Conservation (phyloP, 1,284 basidiomycete genomes). For the Cutaneotrichosporon dermatis region DNA sequence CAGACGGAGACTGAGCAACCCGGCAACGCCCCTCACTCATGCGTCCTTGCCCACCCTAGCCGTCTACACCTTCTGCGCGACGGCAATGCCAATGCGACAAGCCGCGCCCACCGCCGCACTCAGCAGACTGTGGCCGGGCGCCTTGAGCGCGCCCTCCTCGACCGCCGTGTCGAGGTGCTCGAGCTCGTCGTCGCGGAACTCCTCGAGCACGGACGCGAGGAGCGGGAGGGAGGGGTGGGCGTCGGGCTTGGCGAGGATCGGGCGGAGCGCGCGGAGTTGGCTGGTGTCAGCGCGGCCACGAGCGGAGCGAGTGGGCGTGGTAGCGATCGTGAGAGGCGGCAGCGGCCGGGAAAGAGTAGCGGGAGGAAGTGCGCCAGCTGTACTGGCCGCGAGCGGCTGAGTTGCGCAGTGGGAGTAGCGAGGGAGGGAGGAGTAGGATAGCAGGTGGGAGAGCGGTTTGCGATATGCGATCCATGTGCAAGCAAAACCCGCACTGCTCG, state of each 20-base stretch:
- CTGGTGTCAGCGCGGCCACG: slow-evolving; percentile 17
- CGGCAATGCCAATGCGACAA: slow-evolving; percentile 82
- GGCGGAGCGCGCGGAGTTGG: slow-evolving; percentile 37
- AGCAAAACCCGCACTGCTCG: no score
- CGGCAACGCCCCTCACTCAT: no score
- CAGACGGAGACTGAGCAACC: no score
- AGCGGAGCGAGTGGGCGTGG: no score
- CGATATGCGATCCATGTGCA: no score
- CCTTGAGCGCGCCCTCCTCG: slow-evolving; percentile 80
- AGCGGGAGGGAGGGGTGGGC: slow-evolving; percentile 73
- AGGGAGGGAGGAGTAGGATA: no score
- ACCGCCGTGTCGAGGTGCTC: slow-evolving; percentile 92
- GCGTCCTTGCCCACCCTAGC: not conserved
- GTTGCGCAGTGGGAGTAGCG: no score
- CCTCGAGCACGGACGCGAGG: slow-evolving; percentile 68
- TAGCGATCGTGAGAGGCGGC: no score
- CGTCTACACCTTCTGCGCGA: slow-evolving; percentile 75
- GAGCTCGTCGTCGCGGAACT: slow-evolving; percentile 91
- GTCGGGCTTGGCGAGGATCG: slow-evolving; percentile 33
- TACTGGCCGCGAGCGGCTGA: no score
- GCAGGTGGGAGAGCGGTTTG: no score
- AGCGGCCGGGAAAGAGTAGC: no score
- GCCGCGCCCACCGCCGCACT: slow-evolving; percentile 79
- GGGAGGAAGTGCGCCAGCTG: no score
- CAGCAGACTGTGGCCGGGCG: slow-evolving; percentile 84